Conservation (phyloP, 1,284 basidiomycete genomes). For the Puccinia triticina region DNA sequence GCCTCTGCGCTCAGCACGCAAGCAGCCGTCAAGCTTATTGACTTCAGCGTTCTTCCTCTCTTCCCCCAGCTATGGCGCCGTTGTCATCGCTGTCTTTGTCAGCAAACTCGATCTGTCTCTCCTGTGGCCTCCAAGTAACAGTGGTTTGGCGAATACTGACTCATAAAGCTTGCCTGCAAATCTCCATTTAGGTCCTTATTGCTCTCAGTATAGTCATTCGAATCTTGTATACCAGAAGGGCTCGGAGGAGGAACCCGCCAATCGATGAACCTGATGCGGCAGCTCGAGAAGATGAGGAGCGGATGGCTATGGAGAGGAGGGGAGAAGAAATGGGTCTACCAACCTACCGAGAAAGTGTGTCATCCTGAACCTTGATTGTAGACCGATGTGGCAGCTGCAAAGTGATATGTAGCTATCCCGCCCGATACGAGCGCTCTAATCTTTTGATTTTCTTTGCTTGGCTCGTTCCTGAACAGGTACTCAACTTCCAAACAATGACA, state of each 20-base stretch:
- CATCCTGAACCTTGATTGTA: not conserved
- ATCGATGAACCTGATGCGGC: not conserved
- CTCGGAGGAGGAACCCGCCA: not conserved
- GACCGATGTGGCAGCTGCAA: not conserved
- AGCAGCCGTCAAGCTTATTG: not conserved
- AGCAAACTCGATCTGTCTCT: not conserved
- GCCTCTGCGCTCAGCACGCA: not conserved
- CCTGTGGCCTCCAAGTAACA: not conserved
- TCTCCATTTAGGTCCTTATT: constrained; percentile 8
- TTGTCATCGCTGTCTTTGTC: constrained; percentile 43
- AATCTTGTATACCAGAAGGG: constrained; percentile 36
- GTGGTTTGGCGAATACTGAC: not conserved
- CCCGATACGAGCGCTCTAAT: not conserved
- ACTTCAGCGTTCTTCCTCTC: not conserved
- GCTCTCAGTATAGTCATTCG: constrained; percentile 24
- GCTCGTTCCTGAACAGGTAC: not conserved
- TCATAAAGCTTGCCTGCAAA: not conserved
- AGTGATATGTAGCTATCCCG: not conserved
- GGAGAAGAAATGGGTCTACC: constrained; percentile 45
- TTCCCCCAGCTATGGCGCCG: constrained; percentile 33
- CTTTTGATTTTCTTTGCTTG: not conserved
- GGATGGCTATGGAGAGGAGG: constrained; percentile 40
- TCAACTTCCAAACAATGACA: not conserved
- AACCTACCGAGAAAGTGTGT: constrained; percentile 46
- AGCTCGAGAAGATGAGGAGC: constrained; percentile 30